A percentile compares a stretch with the other conserved stretches of the same genome.
Conservation (phyloP, 2,329 filamentous ascomycete genomes). For the Clarireedia monteithiana region DNA sequence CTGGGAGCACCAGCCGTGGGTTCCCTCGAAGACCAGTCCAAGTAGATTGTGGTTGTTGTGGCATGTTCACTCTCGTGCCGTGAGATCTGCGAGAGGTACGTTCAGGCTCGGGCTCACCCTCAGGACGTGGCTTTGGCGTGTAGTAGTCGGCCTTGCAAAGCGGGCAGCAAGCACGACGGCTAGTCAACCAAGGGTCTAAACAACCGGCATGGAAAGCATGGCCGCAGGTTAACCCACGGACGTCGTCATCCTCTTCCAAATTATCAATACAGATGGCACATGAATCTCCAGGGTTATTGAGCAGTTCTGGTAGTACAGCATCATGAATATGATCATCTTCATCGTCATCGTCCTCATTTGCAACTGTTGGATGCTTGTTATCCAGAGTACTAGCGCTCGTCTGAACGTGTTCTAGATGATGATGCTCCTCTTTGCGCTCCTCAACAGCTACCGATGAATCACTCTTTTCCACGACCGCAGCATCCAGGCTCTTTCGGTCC, state of each 20-base stretch:
- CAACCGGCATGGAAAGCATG: slow-evolving; percentile 96
- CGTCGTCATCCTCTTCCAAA: slow-evolving; percentile 90
- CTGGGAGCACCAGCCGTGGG: neutral
- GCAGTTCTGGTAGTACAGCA: slow-evolving; percentile 71
- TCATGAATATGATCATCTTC: slow-evolving; percentile 73
- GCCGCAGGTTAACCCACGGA: slow-evolving; percentile 90
- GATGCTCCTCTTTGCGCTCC: slow-evolving; percentile 21
- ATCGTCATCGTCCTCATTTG: slow-evolving; percentile 57
- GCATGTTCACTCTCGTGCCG: slow-evolving; percentile 18
- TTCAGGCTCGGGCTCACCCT: slow-evolving; percentile 25
- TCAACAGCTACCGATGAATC: slow-evolving; percentile 1
- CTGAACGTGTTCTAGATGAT: slow-evolving; percentile 22
- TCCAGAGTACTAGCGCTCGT: slow-evolving; percentile 28
- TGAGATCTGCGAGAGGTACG: slow-evolving; percentile 19
- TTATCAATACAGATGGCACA: slow-evolving; percentile 96
- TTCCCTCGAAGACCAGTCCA: slow-evolving; percentile 26
- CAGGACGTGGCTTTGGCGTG: slow-evolving; percentile 76
- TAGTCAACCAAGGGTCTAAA: slow-evolving; percentile 93
- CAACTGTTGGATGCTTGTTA: slow-evolving; percentile 30
- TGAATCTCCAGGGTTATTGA: slow-evolving; percentile 78
- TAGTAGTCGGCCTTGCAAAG: slow-evolving; percentile 98
- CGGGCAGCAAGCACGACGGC: slow-evolving; percentile 87
- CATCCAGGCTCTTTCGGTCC: slow-evolving; percentile 17
- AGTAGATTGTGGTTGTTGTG: slow-evolving; percentile 20
- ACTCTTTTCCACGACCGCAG: slow-evolving; percentile 16